Evolutionary conservation across 306 rosid genomes (phyloP).

Genomic region (Quercus variabilis): DNA sequence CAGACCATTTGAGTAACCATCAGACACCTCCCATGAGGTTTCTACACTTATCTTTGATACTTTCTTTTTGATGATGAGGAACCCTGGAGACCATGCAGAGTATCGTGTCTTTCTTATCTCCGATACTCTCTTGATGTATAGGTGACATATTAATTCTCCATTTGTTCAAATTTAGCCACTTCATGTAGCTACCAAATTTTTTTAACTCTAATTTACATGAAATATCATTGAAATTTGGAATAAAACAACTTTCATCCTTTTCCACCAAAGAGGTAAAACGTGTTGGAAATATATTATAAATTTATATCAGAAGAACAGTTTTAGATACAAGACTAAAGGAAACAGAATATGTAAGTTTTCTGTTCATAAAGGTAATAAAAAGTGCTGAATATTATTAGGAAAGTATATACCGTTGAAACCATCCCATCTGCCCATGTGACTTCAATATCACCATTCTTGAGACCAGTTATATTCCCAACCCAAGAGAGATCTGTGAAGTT

Average conservation of each 20-base stretch:
- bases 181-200: slow-evolving; percentile 6
- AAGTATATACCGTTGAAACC: slow-evolving; percentile 83
- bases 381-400: background rate
- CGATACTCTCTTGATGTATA: background rate
- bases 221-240: slow-evolving; percentile 11
- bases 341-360: background rate
- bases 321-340: background rate
- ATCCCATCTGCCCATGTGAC: slow-evolving; percentile 99
- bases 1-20: slow-evolving; percentile 7
- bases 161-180: background rate
- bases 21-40: slow-evolving; percentile 14
- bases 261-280: slow-evolving; percentile 4
- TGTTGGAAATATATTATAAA: background rate
- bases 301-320: slow-evolving; percentile 11
- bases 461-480: slow-evolving; percentile 97
- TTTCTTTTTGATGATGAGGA: too few species aligned
- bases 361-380: background rate
- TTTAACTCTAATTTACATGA: slow-evolving; percentile 9
- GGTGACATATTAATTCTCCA: background rate
- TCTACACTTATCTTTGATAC: slow-evolving; percentile 10
- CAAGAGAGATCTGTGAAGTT: slow-evolving; percentile 86
- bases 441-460: slow-evolving; percentile 91
- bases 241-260: slow-evolving; percentile 1
- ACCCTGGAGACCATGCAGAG: too few species aligned
- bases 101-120: too few species aligned